A percentile compares a stretch with the other conserved stretches of the same genome.
These are phyloP conservation scores for Caulochytrium protostelioides DNA, from an alignment of 371 early-diverging fungal species.

Conservation along the genomic window DNA sequence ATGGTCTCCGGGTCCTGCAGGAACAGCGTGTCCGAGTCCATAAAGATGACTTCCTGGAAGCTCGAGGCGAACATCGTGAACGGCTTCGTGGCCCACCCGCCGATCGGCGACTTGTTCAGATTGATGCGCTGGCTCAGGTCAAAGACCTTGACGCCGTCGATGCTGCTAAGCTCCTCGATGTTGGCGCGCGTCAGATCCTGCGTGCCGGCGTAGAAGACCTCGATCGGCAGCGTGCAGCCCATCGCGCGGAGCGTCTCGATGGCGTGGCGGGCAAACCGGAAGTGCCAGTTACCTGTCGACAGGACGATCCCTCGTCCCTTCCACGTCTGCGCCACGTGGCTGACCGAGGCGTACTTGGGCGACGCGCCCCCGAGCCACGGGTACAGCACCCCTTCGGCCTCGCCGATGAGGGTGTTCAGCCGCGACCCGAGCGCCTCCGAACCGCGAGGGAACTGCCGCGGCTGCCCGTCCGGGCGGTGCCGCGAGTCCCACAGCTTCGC, in stretches of 20 bases:
- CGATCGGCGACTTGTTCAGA: constrained; percentile 20
- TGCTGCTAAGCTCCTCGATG: constrained; percentile 1
- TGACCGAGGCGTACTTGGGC: background rate
- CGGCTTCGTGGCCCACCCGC: constrained; percentile 41
- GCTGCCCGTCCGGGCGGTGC: too few relatives aligned
- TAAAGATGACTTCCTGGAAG: constrained; percentile 38
- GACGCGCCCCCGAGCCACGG: too few relatives aligned
- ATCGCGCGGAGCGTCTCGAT: constrained; percentile 33
- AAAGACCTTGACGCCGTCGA: constrained; percentile 19
- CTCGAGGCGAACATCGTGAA: constrained; percentile 39
- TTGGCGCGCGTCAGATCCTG: constrained; percentile 22
- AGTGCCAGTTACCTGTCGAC: constrained; percentile 38
- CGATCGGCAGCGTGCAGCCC: constrained; percentile 39
- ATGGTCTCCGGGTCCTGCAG: constrained; percentile 33
- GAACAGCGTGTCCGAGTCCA: constrained; percentile 53
- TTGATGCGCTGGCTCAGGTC: constrained; percentile 28
- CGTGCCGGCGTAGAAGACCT: constrained; percentile 39
- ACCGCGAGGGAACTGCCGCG: too few relatives aligned
- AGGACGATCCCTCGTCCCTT: constrained; percentile 41
- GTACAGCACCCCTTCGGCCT: too few relatives aligned
- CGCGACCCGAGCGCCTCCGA: too few relatives aligned
- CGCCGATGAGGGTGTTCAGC: too few relatives aligned
- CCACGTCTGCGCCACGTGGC: constrained; percentile 1
- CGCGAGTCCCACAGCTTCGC: too few relatives aligned
- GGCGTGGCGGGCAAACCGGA: constrained; percentile 29